phyloP scores from a whole-genome alignment of 2,329 filamentous ascomycete genomes.

The Cercospora sp. region DNA sequence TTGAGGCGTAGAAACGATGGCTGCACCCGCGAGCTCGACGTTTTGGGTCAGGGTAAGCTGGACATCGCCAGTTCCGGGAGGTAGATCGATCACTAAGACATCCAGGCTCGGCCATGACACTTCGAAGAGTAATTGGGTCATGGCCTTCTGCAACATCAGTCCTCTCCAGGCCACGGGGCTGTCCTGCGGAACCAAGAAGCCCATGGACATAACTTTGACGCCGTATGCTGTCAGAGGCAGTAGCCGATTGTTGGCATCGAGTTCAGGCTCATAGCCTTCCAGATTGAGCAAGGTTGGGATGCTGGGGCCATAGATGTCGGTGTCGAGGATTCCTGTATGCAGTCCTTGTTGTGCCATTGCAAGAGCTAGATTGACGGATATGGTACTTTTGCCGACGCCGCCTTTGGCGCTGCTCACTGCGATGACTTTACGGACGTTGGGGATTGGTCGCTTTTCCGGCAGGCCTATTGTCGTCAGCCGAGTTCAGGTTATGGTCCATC shows the following conservation, averaged over 20 bases:
- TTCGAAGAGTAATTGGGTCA: conserved; percentile 92
- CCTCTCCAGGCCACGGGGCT: conserved; percentile 93
- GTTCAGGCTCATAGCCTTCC: conserved; percentile 38
- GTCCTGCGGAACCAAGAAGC: conserved; percentile 78
- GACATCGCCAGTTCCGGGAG: conserved; percentile 91
- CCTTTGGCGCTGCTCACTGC: conserved; percentile 97
- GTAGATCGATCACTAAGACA: conserved; percentile 83
- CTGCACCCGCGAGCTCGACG: conserved; percentile 71
- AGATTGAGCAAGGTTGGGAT: conserved; percentile 82
- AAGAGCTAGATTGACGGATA: conserved; percentile 88
- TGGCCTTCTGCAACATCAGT: conserved; percentile 95
- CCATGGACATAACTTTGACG: conserved; percentile 98
- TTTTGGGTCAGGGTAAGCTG: conserved; percentile 97
- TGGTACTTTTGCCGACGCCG: conserved; percentile 95
- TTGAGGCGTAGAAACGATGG: conserved; percentile 92
- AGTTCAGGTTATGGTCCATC: not conserved
- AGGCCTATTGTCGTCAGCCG: conserved; percentile 50
- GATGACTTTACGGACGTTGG: conserved; percentile 84
- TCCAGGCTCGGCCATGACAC: conserved; percentile 92
- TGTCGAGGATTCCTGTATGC: conserved; percentile 84
- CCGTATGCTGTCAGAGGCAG: conserved; percentile 91
- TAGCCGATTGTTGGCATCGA: conserved; percentile 65
- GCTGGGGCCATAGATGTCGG: conserved; percentile 94
- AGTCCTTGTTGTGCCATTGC: conserved; percentile 81
- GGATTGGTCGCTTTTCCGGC: conserved; percentile 77